phyloP scores from a whole-genome alignment of 371 early-diverging fungal species.

The Capniomyces stellatus region DNA sequence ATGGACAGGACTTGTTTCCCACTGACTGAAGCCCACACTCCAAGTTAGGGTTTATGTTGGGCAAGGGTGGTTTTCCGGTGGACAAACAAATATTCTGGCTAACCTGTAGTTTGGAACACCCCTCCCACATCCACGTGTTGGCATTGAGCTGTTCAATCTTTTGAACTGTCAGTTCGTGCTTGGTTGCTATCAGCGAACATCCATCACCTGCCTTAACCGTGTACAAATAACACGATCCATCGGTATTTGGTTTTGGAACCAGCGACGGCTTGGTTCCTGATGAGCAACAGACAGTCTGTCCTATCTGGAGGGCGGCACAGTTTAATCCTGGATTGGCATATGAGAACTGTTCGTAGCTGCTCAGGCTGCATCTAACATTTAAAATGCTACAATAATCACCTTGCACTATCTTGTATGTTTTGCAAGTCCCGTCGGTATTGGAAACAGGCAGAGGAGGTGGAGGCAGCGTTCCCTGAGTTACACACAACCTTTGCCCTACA shows the following conservation, averaged over 20 bases:
- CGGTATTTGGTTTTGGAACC: neutral
- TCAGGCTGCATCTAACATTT: neutral
- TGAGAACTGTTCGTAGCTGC: neutral
- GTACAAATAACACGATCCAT: neutral
- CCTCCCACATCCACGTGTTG: conserved; percentile 6
- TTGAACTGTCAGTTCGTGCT: neutral
- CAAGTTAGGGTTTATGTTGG: neutral
- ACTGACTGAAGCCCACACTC: conserved; percentile 3
- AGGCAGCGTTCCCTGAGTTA: neutral
- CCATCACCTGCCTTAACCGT: neutral
- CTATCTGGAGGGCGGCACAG: neutral
- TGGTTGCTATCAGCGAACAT: neutral
- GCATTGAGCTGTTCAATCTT: conserved; percentile 1
- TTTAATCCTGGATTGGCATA: neutral
- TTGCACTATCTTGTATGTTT: neutral
- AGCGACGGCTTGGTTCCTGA: neutral
- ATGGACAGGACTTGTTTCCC: conserved; percentile 5
- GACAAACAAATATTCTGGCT: conserved; percentile 5
- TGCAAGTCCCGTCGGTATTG: neutral
- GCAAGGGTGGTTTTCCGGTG: conserved; percentile 4
- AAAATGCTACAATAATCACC: neutral
- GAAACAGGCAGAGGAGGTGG: too few species aligned
- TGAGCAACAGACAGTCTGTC: neutral
- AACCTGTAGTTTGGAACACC: conserved; percentile 1
- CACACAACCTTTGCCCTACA: neutral